Percentiles rank a stretch among this genome's conserved stretches.
Conservation (phyloP, 257 asterid genomes). For the Vinca minor region DNA sequence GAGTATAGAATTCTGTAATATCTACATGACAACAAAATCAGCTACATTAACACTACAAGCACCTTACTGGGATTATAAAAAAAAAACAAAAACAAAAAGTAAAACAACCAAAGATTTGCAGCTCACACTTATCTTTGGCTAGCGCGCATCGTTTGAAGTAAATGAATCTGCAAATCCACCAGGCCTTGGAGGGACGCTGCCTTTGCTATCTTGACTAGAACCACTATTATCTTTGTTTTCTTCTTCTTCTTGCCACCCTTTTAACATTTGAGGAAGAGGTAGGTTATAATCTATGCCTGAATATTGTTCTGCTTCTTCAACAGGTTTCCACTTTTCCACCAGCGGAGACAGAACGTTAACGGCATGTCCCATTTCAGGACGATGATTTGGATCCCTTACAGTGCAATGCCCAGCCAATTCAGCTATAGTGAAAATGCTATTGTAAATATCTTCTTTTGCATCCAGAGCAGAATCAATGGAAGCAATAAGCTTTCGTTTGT, state of each 20-base stretch:
- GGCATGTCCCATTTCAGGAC: slow-evolving; percentile 76
- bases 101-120: no score
- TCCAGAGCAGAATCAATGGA: slow-evolving; percentile 51
- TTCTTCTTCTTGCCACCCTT: slow-evolving; percentile 62
- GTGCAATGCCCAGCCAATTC: slow-evolving; percentile 79
- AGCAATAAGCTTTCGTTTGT: slow-evolving; percentile 36
- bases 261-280: slow-evolving; percentile 58
- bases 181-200: slow-evolving; percentile 57
- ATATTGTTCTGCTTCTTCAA: slow-evolving; percentile 30
- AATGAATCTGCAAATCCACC: slow-evolving; percentile 53
- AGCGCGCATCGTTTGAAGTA: slow-evolving; percentile 62
- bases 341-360: slow-evolving; percentile 47
- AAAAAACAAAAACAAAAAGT: no score
- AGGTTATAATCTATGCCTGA: slow-evolving; percentile 28
- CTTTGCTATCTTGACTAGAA: slow-evolving; percentile 51
- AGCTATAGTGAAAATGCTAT: slow-evolving; percentile 37
- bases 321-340: slow-evolving; percentile 59
- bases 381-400: slow-evolving; percentile 54
- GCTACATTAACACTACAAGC: no score
- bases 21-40: no score
- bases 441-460: slow-evolving; percentile 33
- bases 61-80: slow-evolving; percentile 1
- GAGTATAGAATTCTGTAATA: background rate
- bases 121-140: slow-evolving; percentile 3
- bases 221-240: slow-evolving; percentile 26